phyloP scores from a whole-genome alignment of 371 early-diverging fungal genomes.

The Zychaea mexicana region DNA sequence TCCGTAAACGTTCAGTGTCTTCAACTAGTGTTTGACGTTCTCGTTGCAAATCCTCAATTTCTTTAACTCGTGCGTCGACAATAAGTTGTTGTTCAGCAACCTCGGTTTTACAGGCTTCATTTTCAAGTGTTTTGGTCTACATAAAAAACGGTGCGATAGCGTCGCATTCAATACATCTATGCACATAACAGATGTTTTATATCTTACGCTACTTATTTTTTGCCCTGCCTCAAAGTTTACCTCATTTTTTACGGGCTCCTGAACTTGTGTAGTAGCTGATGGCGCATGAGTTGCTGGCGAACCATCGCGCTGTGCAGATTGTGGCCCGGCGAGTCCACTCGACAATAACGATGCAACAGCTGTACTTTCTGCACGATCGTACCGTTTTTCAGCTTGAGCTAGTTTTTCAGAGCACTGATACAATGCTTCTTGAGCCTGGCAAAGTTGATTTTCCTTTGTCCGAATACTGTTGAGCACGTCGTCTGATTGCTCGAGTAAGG shows the following conservation, averaged over 20 bases:
- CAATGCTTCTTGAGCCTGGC: constrained; percentile 20
- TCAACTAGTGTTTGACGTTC: constrained; percentile 62
- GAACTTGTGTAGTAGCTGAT: constrained; percentile 4
- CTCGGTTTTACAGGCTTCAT: constrained; percentile 30
- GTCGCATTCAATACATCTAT: too few species aligned
- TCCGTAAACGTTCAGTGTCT: constrained; percentile 56
- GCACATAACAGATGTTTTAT: too few species aligned
- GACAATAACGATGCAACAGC: constrained; percentile 26
- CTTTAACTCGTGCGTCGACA: constrained; percentile 61
- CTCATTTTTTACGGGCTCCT: not conserved
- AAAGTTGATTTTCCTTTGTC: constrained; percentile 17
- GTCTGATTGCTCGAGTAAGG: constrained; percentile 19
- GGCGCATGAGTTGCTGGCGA: not conserved
- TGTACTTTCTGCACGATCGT: constrained; percentile 38
- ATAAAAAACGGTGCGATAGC: too few species aligned
- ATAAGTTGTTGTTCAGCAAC: constrained; percentile 46
- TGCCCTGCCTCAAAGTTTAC: not conserved
- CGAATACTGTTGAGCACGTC: constrained; percentile 7
- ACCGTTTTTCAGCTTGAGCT: constrained; percentile 26
- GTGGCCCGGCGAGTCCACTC: constrained; percentile 10
- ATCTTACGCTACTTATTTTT: too few species aligned
- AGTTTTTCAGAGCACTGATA: constrained; percentile 27
- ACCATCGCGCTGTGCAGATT: not conserved
- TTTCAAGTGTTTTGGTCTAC: too few species aligned
- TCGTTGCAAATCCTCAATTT: constrained; percentile 74